Evolutionary conservation across 176 grass and related monocot genomes (phyloP).

Genomic region (Coix lacrymajobi): DNA sequence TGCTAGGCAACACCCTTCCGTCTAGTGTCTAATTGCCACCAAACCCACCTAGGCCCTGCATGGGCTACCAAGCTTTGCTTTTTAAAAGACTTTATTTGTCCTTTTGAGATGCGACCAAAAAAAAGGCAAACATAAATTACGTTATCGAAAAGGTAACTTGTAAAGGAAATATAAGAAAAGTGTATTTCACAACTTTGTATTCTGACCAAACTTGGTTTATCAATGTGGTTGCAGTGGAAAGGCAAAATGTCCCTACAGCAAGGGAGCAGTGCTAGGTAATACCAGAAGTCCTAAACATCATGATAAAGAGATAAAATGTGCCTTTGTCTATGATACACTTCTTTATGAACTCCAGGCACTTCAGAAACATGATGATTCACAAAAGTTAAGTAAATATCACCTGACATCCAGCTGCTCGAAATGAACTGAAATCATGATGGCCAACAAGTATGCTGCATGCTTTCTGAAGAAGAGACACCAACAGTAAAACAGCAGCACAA

Average conservation of each 20-base stretch:
- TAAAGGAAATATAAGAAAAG: background rate
- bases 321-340: conserved; percentile 11
- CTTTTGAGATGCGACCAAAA: background rate
- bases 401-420: conserved; percentile 93
- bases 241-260: background rate
- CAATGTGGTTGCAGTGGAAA: background rate
- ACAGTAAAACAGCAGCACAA: conserved; percentile 14
- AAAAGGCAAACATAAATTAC: background rate
- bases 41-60: background rate
- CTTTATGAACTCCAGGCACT: conserved; percentile 10
- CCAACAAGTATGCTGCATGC: conserved; percentile 78
- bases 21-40: background rate
- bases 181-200: background rate
- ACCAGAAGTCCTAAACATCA: background rate
- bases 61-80: background rate
- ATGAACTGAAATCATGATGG: conserved; percentile 96
- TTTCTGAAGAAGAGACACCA: conserved; percentile 54
- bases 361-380: conserved; percentile 2
- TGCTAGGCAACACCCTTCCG: background rate
- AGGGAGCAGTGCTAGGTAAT: background rate
- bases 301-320: background rate
- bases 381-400: conserved; percentile 37
- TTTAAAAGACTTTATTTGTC: background rate
- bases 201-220: conserved; percentile 5
- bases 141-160: background rate